Conservation (phyloP, 1,139 yeast genomes). For the Lodderomyces beijingensis region DNA sequence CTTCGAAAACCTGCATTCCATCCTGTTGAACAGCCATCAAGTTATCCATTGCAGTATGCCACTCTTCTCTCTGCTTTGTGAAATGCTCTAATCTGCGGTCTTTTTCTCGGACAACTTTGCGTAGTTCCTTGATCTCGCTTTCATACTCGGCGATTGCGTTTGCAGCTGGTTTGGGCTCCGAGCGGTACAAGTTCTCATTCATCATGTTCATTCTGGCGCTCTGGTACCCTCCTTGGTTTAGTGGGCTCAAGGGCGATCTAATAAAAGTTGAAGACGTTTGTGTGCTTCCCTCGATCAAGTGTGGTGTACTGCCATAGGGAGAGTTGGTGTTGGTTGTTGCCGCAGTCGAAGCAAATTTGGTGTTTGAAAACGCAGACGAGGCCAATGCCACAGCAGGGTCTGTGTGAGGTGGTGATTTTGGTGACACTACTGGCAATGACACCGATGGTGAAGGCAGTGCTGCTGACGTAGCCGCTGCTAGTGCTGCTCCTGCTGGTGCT, state of each 20-base stretch:
- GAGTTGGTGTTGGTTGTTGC: constrained; percentile 1
- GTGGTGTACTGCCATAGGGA: background rate
- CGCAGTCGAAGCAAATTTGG: background rate
- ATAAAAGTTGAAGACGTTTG: background rate
- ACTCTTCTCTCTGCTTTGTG: constrained; percentile 52
- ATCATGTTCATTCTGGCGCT: constrained; percentile 8
- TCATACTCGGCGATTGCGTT: constrained; percentile 25
- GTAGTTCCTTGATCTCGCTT: constrained; percentile 24
- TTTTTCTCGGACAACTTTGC: constrained; percentile 22
- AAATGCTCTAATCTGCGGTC: constrained; percentile 45
- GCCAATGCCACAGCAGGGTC: background rate
- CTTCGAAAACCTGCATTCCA: constrained; percentile 20
- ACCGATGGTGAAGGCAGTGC: background rate
- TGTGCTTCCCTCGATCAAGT: background rate
- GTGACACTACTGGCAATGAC: background rate
- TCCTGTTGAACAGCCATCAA: constrained; percentile 45
- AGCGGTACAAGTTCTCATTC: constrained; percentile 7
- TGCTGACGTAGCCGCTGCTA: background rate
- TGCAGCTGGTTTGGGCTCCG: constrained; percentile 22
- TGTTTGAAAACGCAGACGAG: background rate
- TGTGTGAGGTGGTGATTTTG: background rate
- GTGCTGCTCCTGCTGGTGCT: background rate
- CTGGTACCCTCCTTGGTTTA: constrained; percentile 4
- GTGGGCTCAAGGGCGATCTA: constrained; percentile 8
- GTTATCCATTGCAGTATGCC: constrained; percentile 53